phyloP scores from a whole-genome alignment of 768 basidiomycete genomes.

The Suillus sp. region DNA sequence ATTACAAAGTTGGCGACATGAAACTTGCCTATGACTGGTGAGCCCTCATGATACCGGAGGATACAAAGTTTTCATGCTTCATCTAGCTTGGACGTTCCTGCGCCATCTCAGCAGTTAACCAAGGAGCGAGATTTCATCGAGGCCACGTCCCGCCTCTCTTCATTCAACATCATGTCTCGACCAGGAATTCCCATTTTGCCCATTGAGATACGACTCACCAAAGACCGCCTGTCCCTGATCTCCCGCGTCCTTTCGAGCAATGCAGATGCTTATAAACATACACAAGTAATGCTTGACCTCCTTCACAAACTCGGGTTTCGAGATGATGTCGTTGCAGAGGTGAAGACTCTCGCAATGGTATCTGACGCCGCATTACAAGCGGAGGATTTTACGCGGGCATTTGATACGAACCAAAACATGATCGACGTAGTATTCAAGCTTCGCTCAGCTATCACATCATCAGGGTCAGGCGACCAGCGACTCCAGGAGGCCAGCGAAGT shows the following conservation, averaged over 20 bases:
- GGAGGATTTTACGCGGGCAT: slow-evolving; percentile 77
- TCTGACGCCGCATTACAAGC: slow-evolving; percentile 82
- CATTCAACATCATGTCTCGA: slow-evolving; percentile 81
- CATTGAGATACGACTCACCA: slow-evolving; percentile 90
- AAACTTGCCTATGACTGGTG: slow-evolving; percentile 97
- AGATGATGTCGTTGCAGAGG: slow-evolving; percentile 71
- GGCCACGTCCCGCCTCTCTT: slow-evolving; percentile 93
- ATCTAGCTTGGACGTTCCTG: slow-evolving; percentile 74
- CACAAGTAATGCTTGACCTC: slow-evolving; percentile 89
- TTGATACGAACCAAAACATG: slow-evolving; percentile 73
- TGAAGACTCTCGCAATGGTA: slow-evolving; percentile 87
- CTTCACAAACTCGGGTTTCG: slow-evolving; percentile 84
- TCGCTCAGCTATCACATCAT: slow-evolving; percentile 32
- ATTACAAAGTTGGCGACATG: slow-evolving; percentile 93
- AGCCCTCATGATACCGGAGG: slow-evolving; percentile 15
- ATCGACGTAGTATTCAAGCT: slow-evolving; percentile 60
- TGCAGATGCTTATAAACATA: slow-evolving; percentile 86
- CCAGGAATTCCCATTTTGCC: slow-evolving; percentile 82
- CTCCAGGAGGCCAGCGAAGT: slow-evolving; percentile 71
- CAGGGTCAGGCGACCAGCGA: slow-evolving; percentile 39
- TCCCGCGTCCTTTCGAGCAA: slow-evolving; percentile 85
- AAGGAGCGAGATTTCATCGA: slow-evolving; percentile 93
- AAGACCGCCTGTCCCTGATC: slow-evolving; percentile 86
- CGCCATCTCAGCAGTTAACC: slow-evolving; percentile 57
- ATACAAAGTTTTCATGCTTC: slow-evolving; percentile 15